Percentiles rank a stretch among this genome's conserved stretches.
Conservation (phyloP, 2,329 filamentous ascomycete species). For the Xylariaceae sp. region DNA sequence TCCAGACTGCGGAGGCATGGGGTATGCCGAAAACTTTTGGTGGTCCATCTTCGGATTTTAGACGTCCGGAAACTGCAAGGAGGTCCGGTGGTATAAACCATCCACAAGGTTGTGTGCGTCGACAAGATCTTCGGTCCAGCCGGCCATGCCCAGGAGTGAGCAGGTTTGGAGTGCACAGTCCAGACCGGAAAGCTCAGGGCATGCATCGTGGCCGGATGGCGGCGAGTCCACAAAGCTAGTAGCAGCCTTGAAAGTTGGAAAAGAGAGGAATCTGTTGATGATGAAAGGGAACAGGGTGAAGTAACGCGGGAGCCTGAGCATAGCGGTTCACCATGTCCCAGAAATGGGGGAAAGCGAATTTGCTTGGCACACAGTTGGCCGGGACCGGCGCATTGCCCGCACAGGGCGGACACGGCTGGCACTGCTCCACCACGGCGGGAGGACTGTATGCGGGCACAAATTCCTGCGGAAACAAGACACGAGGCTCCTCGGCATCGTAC, state of each 20-base stretch:
- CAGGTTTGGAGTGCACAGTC: too few relatives aligned
- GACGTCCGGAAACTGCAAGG: too few relatives aligned
- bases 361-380: conserved; percentile 31
- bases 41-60: conserved; percentile 5
- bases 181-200: too few relatives aligned
- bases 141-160: too few relatives aligned
- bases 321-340: conserved; percentile 46
- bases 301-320: conserved; percentile 41
- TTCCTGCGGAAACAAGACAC: conserved; percentile 38
- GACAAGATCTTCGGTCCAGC: too few relatives aligned
- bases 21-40: conserved; percentile 9
- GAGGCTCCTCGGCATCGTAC: conserved; percentile 39
- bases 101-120: too few relatives aligned
- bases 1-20: conserved; percentile 12
- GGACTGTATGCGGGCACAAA: conserved; percentile 38
- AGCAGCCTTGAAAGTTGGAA: conserved; percentile 43
- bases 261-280: conserved; percentile 46
- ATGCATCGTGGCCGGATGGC: too few relatives aligned
- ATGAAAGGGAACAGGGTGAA: conserved; percentile 44
- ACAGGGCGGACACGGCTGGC: conserved; percentile 26
- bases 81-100: too few relatives aligned
- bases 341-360: conserved; percentile 40
- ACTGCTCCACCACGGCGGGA: conserved; percentile 27
- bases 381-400: conserved; percentile 20
- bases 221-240: too few relatives aligned